A percentile compares a stretch with the other conserved stretches of the same genome.
Conservation (phyloP, 2,329 filamentous ascomycete species). For the Orbilia ellipsospora region DNA sequence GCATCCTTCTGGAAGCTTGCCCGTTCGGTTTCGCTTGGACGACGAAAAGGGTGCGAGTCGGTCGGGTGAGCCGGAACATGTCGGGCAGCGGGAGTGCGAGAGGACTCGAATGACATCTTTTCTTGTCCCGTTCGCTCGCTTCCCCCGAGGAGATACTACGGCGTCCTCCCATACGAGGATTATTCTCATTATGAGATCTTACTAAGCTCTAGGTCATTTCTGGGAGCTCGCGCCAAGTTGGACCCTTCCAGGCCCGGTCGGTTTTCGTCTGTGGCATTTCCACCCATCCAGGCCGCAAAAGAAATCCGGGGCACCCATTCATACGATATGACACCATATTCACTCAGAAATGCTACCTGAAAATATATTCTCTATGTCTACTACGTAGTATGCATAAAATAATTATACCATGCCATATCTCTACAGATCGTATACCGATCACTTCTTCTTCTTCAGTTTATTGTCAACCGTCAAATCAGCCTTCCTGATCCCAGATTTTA, state of each 20-base stretch:
- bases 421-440: background rate
- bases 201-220: background rate
- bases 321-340: background rate
- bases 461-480: slow-evolving; percentile 76
- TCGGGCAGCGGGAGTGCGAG: slow-evolving; percentile 31
- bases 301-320: background rate
- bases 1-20: no score
- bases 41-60: background rate
- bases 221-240: background rate
- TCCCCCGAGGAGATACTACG: slow-evolving; percentile 41
- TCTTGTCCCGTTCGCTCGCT: background rate
- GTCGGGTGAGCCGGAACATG: slow-evolving; percentile 38
- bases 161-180: no score
- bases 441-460: slow-evolving; percentile 73
- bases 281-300: background rate
- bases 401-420: background rate
- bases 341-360: no score
- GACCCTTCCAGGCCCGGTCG: no score
- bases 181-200: background rate
- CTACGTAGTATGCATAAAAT: no score
- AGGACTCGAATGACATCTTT: slow-evolving; percentile 22
- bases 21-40: no score
- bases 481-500: slow-evolving; percentile 69
- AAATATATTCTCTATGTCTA: no score
- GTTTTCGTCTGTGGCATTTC: no score